phyloP scores from a whole-genome alignment of 164 flowering plant species.

The Hamamelis virginiana region DNA sequence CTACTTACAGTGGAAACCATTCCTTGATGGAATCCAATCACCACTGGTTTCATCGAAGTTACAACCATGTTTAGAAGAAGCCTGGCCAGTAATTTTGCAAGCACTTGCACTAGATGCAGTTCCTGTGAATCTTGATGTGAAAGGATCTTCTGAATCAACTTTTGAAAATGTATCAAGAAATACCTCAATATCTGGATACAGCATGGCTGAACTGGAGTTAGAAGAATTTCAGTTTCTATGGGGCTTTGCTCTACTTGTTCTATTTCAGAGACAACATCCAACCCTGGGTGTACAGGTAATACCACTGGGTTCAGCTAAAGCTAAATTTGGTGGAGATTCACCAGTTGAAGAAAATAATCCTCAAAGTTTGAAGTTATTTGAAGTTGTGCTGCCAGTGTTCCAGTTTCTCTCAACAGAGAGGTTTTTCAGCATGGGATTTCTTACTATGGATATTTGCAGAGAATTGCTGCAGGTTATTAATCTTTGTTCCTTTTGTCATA shows the following conservation, averaged over 20 bases:
- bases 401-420: conserved; percentile 59
- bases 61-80: conserved; percentile 72
- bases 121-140: conserved; percentile 40
- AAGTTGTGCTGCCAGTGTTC: conserved; percentile 61
- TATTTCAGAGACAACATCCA: conserved; percentile 63
- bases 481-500: background rate
- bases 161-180: conserved; percentile 27
- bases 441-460: conserved; percentile 50
- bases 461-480: conserved; percentile 75
- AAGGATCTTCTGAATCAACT: conserved; percentile 28
- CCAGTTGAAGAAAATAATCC: conserved; percentile 31
- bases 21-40: conserved; percentile 85
- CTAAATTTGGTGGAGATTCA: conserved; percentile 35
- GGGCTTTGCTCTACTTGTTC: conserved; percentile 75
- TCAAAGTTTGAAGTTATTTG: conserved; percentile 40
- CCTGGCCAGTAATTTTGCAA: conserved; percentile 94
- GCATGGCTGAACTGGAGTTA: conserved; percentile 67
- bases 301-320: conserved; percentile 29
- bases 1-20: conserved; percentile 68
- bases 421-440: conserved; percentile 57
- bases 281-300: conserved; percentile 22
- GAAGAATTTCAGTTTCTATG: conserved; percentile 75
- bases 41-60: conserved; percentile 64
- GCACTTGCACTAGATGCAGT: conserved; percentile 83
- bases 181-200: conserved; percentile 63